phyloP scores from a whole-genome alignment of 1,139 yeast genomes.

The Taphrina sp. region DNA sequence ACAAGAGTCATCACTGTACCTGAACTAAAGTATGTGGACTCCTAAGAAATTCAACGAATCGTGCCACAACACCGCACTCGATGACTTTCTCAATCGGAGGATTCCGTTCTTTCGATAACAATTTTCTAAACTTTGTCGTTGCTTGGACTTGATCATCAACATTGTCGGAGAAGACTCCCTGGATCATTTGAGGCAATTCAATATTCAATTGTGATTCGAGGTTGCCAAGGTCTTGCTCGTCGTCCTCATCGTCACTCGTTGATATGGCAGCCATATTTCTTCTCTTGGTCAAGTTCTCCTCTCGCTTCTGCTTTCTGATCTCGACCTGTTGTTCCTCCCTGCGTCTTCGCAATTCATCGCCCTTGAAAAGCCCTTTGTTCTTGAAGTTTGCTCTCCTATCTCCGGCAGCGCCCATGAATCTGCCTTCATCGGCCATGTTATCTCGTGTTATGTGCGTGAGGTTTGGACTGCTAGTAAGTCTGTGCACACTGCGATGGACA shows the following conservation, averaged over 20 bases:
- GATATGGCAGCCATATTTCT: conserved; percentile 53
- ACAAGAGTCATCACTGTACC: conserved; percentile 33
- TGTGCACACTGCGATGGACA: no score
- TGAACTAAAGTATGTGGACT: conserved; percentile 81
- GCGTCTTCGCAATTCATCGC: conserved; percentile 95
- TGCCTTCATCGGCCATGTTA: conserved; percentile 23
- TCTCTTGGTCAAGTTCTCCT: conserved; percentile 89
- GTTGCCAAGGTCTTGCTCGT: conserved; percentile 45
- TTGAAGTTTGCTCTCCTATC: conserved; percentile 96
- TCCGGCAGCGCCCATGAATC: conserved; percentile 59
- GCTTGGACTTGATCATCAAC: conserved; percentile 82
- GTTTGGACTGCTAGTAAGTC: no score
- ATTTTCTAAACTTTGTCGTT: conserved; percentile 88
- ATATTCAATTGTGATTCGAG: conserved; percentile 47
- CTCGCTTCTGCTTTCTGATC: conserved; percentile 92
- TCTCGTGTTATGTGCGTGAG: no score
- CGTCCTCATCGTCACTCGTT: conserved; percentile 52
- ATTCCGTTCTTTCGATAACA: conserved; percentile 87
- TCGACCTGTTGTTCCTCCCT: conserved; percentile 98
- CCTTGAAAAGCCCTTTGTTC: conserved; percentile 89
- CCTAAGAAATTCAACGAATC: conserved; percentile 79
- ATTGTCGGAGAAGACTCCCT: conserved; percentile 71
- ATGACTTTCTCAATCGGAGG: conserved; percentile 97
- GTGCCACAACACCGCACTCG: conserved; percentile 88
- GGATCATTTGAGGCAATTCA: conserved; percentile 84